A percentile compares a stretch with the other conserved stretches of the same genome.
Conservation (phyloP, 495 filamentous ascomycete species). For the Penicillium pancosmium region DNA sequence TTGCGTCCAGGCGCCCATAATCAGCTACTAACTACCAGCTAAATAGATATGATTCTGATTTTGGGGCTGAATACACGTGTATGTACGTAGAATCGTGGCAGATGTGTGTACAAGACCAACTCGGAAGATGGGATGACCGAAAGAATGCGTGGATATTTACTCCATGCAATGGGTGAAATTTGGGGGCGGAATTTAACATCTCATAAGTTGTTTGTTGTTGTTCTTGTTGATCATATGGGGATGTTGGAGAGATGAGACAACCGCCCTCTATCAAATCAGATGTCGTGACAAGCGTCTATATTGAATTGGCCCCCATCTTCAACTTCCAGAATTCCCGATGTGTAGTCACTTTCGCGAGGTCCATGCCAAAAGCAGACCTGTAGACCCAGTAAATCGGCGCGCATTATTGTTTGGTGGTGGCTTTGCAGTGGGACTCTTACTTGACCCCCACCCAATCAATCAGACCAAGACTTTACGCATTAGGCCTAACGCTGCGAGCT, state of each 20-base stretch:
- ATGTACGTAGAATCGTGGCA: background rate
- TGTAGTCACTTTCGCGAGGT: background rate
- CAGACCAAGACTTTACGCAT: background rate
- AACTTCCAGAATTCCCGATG: no score
- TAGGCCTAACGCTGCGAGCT: background rate
- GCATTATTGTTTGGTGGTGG: conserved; percentile 2
- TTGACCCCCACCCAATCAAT: background rate
- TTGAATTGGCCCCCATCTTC: no score
- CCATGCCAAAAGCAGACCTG: background rate
- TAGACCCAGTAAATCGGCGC: background rate
- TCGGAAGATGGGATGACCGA: no score
- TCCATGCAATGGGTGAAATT: background rate
- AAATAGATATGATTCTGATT: background rate
- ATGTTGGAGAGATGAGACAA: conserved; percentile 4
- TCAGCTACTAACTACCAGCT: background rate
- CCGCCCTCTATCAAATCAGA: background rate
- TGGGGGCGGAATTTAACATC: background rate
- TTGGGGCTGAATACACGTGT: background rate
- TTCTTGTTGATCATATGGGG: background rate
- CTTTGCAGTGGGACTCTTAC: conserved; percentile 5
- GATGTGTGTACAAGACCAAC: background rate
- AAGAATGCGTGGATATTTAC: no score
- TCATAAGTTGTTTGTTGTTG: no score
- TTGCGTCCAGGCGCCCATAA: conserved; percentile 15
- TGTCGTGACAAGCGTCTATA: background rate